Base-by-base conservation (phyloP, 1,139 yeast species). In the Kodamaea sp. region DNA sequence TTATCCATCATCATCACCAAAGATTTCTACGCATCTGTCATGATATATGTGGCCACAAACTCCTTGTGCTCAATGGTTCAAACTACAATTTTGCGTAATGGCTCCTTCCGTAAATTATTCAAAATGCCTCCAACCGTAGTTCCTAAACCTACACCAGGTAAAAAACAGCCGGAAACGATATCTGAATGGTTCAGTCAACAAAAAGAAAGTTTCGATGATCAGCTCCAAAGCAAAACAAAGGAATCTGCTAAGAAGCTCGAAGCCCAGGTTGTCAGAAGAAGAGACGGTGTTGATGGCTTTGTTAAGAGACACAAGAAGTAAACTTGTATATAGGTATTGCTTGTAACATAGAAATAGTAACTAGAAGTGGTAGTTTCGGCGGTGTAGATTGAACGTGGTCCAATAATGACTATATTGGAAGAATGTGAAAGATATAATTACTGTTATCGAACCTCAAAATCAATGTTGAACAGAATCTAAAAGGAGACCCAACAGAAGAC, bases 1-100 rank as follows among this genome's bases (percentile, higher is more conserved):
- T 67, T 83, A 22, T 87, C 97, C 3, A 82, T 92, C 40, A 80
- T 90, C 16, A 78, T 92, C 48, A 90, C 97, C 11, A 86, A 85
- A 81, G 76, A 82, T 36, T 74, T 92, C 53, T 83, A 96, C 3
- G 79, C 95, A 4, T 95, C 86, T 19, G 88, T 89, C 24, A 83
- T 89, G 47, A 69, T 88, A 36, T 90, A 89, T 55, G 87, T 92
- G 60, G 83, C 94, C 6, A 79, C 84, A 26, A 88, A 88, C 57
- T 87, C 96, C 36, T 50, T 80, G 10, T 76, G 79, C 46, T 85
- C 96, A 0, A 75, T 86, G 35, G 39, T 77, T 11, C 97, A 90
- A 65, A 78, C 92, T 10, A 55, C 76, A 31, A 50, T 84, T 12
- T 71, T 92, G 51, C 80, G 83, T 54, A 76, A 71, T 44, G 63